A percentile compares a stretch with the other conserved stretches of the same genome.
These are phyloP conservation scores for Galerina marginata DNA, from an alignment of 768 basidiomycete species.

Conservation along the genomic window DNA sequence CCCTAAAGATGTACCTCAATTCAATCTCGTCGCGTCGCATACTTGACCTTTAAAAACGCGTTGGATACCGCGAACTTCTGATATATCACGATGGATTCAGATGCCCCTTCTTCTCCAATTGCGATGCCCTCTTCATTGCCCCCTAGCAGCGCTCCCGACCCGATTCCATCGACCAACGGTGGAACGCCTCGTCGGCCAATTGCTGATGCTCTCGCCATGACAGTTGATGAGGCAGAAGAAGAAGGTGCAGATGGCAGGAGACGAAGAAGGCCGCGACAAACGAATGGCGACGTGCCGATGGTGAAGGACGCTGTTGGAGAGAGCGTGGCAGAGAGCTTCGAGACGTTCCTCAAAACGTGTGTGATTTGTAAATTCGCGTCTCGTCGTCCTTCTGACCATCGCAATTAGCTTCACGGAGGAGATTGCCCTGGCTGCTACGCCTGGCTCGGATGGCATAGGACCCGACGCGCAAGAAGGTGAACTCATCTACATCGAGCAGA, in stretches of 20 bases:
- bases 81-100: conserved; percentile 54
- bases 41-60: conserved; percentile 14
- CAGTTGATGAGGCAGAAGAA: conserved; percentile 58
- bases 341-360: conserved; percentile 90
- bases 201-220: conserved; percentile 59
- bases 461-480: conserved; percentile 63
- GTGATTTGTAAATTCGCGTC: conserved; percentile 31
- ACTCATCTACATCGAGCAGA: conserved; percentile 88
- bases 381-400: conserved; percentile 15
- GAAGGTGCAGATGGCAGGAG: conserved; percentile 41
- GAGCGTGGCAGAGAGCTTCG: conserved; percentile 91
- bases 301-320: conserved; percentile 96
- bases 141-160: conserved; percentile 53
- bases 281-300: conserved; percentile 75
- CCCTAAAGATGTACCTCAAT: conserved; percentile 39
- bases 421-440: conserved; percentile 79
- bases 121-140: conserved; percentile 57
- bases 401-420: conserved; percentile 78
- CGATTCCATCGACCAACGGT: conserved; percentile 35
- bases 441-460: conserved; percentile 71
- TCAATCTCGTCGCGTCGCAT: conserved; percentile 40
- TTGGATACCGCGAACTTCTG: conserved; percentile 4
- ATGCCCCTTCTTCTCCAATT: conserved; percentile 58
- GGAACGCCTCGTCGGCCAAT: conserved; percentile 47
- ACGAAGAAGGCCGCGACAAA: conserved; percentile 54